phyloP scores from a whole-genome alignment of 768 basidiomycete genomes.

The Lactifluus pinguis region DNA sequence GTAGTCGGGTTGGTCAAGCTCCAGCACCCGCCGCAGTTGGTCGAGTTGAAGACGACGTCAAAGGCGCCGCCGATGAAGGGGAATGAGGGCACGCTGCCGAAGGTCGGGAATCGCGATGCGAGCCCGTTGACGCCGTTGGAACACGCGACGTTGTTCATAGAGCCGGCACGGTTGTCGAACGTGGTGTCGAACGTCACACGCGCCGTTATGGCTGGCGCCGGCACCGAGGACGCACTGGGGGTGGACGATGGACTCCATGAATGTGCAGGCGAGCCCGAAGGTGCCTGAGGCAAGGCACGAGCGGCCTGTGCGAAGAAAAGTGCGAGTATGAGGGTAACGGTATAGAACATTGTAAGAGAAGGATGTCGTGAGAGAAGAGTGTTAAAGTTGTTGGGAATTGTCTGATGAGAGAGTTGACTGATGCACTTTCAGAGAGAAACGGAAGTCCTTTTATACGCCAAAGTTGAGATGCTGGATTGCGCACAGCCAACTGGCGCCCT shows the following conservation, averaged over 20 bases:
- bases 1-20: constrained; percentile 38
- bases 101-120: constrained; percentile 37
- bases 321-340: neutral
- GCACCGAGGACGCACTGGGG: neutral
- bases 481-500: too few species aligned
- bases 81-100: constrained; percentile 46
- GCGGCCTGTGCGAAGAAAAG: neutral
- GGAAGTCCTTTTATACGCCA: neutral
- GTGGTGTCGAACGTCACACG: constrained; percentile 33
- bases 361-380: neutral
- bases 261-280: too few species aligned
- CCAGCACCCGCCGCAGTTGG: constrained; percentile 55
- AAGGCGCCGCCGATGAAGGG: constrained; percentile 50
- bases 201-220: neutral
- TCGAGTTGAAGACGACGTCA: constrained; percentile 43
- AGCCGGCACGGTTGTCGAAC: constrained; percentile 38
- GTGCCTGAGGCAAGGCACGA: neutral
- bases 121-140: constrained; percentile 47
- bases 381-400: neutral
- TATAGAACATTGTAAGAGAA: neutral
- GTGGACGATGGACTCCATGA: neutral
- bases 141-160: constrained; percentile 39
- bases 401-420: neutral
- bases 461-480: neutral
- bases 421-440: neutral